These are phyloP conservation scores for Avicennia marina DNA, from an alignment of 257 asterid genomes.

Conservation along the genomic window DNA sequence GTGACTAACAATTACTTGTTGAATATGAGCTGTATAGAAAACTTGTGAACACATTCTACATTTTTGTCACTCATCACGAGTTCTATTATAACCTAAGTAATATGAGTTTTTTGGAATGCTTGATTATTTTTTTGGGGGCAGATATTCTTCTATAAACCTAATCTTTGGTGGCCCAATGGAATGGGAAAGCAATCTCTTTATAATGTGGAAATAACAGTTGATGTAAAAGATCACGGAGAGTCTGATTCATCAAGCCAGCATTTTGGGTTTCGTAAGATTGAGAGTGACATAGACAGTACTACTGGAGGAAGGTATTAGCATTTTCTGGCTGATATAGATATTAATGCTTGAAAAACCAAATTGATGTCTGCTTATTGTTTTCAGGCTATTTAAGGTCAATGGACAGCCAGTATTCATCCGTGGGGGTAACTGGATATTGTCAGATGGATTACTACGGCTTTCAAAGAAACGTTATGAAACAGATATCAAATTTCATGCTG, in stretches of 20 bases:
- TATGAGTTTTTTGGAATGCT: conserved; percentile 8
- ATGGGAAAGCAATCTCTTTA: conserved; percentile 92
- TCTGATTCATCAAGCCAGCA: conserved; percentile 85
- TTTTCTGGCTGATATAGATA: conserved; percentile 7
- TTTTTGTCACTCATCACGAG: too few species aligned
- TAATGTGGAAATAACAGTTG: conserved; percentile 69
- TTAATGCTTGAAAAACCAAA: conserved; percentile 5
- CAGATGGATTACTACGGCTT: conserved; percentile 90
- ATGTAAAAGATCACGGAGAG: conserved; percentile 70
- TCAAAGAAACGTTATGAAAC: conserved; percentile 76
- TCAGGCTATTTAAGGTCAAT: conserved; percentile 88
- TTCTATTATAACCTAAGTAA: too few species aligned
- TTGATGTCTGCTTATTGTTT: conserved; percentile 20
- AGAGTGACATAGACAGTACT: conserved; percentile 55
- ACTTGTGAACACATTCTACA: too few species aligned
- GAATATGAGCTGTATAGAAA: too few species aligned
- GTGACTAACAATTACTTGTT: too few species aligned
- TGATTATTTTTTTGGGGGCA: conserved; percentile 31
- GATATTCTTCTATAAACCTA: conserved; percentile 86
- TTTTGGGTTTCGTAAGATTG: conserved; percentile 93
- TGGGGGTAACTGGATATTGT: conserved; percentile 97
- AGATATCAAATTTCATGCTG: conserved; percentile 93
- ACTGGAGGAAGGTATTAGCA: conserved; percentile 89
- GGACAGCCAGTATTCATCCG: conserved; percentile 89
- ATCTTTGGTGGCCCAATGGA: conserved; percentile 99